These are phyloP conservation scores for Elongisporangium senticosum DNA, from an alignment of 352 stramenopile genomes.

Conservation along the genomic window DNA sequence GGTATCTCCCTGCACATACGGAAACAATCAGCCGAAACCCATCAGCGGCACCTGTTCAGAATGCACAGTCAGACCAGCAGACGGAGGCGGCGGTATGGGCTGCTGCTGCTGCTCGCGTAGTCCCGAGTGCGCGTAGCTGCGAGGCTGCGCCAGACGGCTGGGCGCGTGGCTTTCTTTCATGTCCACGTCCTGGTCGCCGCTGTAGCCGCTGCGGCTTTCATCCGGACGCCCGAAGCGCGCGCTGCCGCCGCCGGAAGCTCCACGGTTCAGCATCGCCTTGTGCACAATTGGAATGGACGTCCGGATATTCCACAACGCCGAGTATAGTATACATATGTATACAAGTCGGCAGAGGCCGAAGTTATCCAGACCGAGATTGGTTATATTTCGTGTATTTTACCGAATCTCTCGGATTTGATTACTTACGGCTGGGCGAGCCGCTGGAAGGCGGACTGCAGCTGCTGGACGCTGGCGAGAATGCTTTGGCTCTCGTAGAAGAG, in stretches of 20 bases:
- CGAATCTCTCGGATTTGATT: background rate
- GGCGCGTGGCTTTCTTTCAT: slow-evolving; percentile 22
- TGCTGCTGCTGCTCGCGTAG: slow-evolving; percentile 10
- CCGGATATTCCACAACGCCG: background rate
- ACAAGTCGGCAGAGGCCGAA: background rate
- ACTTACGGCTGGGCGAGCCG: slow-evolving; percentile 10
- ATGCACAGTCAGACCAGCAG: background rate
- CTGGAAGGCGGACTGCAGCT: slow-evolving; percentile 44
- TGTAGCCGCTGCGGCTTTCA: slow-evolving; percentile 18
- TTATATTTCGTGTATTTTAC: background rate
- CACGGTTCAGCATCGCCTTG: background rate
- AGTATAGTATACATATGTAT: slow-evolving; percentile 1
- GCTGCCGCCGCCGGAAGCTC: slow-evolving; percentile 4
- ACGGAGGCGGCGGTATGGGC: background rate
- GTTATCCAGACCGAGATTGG: background rate
- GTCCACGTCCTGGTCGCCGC: slow-evolving; percentile 16
- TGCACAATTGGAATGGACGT: background rate
- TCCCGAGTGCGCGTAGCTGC: slow-evolving; percentile 7
- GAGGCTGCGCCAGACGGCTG: slow-evolving; percentile 7
- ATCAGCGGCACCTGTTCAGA: background rate
- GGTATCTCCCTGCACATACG: background rate
- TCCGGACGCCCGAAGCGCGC: slow-evolving; percentile 10
- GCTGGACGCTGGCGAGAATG: slow-evolving; percentile 23
- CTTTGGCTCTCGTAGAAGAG: slow-evolving; percentile 41
- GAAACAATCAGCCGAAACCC: background rate